Base-by-base conservation (phyloP, 2,329 filamentous ascomycete genomes). In the Lecanosticta acicola region DNA sequence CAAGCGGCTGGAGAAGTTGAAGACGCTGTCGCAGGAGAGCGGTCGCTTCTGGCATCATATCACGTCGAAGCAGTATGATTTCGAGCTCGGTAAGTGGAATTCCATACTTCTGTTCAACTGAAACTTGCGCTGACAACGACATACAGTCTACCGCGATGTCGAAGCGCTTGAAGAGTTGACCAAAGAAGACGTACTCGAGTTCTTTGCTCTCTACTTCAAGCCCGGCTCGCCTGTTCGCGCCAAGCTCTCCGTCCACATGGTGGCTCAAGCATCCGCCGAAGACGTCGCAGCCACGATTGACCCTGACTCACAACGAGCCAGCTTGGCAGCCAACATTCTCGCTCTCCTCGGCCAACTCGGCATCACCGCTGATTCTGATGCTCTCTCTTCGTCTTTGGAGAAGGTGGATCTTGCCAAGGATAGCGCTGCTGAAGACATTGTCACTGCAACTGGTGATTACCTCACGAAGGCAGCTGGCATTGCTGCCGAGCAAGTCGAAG, bases 11-110 rank as follows among this genome's bases (percentile, higher is more conserved):
- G 90, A 97, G 69, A 95, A 94, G 67, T 68, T 94, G 58, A 95
- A 95, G 75, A 97, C 96, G 56, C 72, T 98, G 38, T 79, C 83
- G 49, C 85, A 91, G 54, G 93, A 98, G 70, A 88, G 83, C 3
- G 78, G 75, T 45, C 78, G 87, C 36, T 84, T 94, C 63, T 95
- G 88, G 90, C 76, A 75, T 41, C 87, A 96, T 60, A 87, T 98
- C 56, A 79, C 80, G 41, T 85, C 78, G 42, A 90, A 96, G 63
- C 87, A 84, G 56, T 94, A 90, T 65, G 89, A 96, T 66, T 98
- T 97, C 67, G 77, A 88, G 60, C 81, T 85, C 63, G 80, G 91
- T 89, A 74, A 66, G 79, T 72, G 17, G 32, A 9, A 35, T 16
- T n/a, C 10, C 32, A 26, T 35, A 17, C 33, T 49, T 14, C 36